These are phyloP conservation scores for Tricholoma saponaceum DNA, from an alignment of 768 basidiomycete genomes.

Conservation along the genomic window DNA sequence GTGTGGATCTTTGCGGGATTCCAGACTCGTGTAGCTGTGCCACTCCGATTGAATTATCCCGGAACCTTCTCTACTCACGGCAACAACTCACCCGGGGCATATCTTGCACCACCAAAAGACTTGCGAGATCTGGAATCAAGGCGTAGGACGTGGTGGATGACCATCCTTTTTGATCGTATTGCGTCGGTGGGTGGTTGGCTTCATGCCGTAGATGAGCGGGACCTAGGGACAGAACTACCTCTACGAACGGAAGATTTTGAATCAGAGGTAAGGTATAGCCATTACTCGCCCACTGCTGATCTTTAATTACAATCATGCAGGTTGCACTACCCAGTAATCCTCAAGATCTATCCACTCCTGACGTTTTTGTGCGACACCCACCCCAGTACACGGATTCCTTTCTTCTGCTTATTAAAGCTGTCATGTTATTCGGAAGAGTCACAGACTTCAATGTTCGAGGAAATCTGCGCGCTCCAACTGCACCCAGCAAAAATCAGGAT, in stretches of 20 bases:
- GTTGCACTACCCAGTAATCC: conserved; percentile 63
- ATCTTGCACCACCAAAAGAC: conserved; percentile 76
- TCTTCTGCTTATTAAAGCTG: conserved; percentile 73
- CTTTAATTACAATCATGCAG: conserved; percentile 29
- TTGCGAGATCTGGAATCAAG: conserved; percentile 72
- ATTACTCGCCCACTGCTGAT: not conserved
- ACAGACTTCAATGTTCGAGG: conserved; percentile 83
- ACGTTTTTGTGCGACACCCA: conserved; percentile 67
- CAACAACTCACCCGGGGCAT: conserved; percentile 69
- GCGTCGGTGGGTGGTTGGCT: conserved; percentile 82
- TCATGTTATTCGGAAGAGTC: conserved; percentile 82
- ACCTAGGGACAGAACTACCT: conserved; percentile 82
- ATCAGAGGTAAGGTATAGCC: conserved; percentile 46
- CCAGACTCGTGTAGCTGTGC: conserved; percentile 77
- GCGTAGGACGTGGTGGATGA: conserved; percentile 90
- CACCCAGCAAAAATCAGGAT: conserved; percentile 68
- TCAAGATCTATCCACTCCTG: conserved; percentile 61
- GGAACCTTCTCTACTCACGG: conserved; percentile 74
- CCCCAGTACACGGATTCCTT: conserved; percentile 81
- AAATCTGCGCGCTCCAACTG: conserved; percentile 61
- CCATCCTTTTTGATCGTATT: conserved; percentile 81
- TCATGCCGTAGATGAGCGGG: conserved; percentile 79
- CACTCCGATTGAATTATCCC: conserved; percentile 80
- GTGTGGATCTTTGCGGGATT: conserved; percentile 90
- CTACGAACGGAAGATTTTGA: conserved; percentile 75